These are phyloP conservation scores for Rhodotorula diobovata DNA, from an alignment of 768 basidiomycete genomes.

Conservation along the genomic window DNA sequence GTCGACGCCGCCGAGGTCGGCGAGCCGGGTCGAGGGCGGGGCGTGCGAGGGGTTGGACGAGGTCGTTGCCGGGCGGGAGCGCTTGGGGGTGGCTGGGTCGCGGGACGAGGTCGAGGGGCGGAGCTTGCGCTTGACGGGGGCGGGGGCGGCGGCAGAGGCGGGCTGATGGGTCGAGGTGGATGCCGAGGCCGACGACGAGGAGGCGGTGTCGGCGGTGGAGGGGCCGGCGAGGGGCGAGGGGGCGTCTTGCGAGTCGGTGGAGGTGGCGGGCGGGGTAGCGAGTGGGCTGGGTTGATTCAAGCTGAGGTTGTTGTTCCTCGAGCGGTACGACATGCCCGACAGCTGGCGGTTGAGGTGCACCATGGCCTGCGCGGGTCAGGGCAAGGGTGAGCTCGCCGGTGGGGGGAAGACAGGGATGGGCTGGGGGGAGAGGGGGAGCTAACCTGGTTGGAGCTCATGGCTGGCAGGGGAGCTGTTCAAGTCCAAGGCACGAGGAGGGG, in stretches of 20 bases:
- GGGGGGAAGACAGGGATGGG: background rate
- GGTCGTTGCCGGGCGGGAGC: conserved; percentile 52
- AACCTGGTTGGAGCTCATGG: background rate
- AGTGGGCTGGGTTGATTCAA: conserved; percentile 32
- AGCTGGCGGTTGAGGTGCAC: conserved; percentile 34
- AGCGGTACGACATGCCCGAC: conserved; percentile 20
- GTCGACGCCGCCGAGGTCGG: conserved; percentile 83
- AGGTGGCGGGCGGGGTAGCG: background rate
- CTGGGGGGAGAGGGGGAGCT: background rate
- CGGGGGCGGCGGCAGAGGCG: background rate
- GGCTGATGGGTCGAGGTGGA: background rate
- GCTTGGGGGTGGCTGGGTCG: conserved; percentile 53
- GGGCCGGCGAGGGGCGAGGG: background rate
- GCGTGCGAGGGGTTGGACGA: conserved; percentile 24
- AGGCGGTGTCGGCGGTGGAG: background rate
- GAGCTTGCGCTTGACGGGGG: conserved; percentile 25
- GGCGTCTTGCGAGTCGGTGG: background rate
- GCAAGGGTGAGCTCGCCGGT: background rate
- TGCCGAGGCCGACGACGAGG: background rate
- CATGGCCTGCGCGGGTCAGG: conserved; percentile 8
- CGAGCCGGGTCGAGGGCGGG: conserved; percentile 49
- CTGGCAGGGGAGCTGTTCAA: too few species aligned
- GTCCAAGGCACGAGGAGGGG: too few species aligned
- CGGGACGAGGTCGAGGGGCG: conserved; percentile 29
- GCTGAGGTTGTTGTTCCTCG: conserved; percentile 19